phyloP scores from a whole-genome alignment of 495 filamentous ascomycete species.

The Elasticomyces elasticus region DNA sequence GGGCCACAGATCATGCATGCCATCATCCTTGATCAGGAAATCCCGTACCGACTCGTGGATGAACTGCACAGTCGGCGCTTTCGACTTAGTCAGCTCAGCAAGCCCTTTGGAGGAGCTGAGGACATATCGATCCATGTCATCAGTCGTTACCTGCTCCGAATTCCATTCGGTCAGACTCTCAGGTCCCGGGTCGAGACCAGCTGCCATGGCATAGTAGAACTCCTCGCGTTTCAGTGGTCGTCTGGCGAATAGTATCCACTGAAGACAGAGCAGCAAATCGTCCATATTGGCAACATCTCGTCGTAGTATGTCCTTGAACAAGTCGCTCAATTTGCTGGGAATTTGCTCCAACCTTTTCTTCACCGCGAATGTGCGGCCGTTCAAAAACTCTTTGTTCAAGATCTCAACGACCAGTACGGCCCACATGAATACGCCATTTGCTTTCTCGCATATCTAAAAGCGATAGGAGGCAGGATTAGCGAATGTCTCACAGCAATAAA shows the following conservation, averaged over 20 bases:
- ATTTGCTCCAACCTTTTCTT: neutral
- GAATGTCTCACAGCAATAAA: too few relatives aligned
- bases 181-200: constrained; percentile 20
- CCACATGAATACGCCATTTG: constrained; percentile 16
- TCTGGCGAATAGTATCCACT: constrained; percentile 19
- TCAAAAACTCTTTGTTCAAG: constrained; percentile 6
- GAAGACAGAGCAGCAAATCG: constrained; percentile 11
- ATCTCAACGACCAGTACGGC: constrained; percentile 11
- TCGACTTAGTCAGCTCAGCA: constrained; percentile 23
- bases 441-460: constrained; percentile 4
- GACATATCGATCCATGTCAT: constrained; percentile 25
- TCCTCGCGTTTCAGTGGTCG: constrained; percentile 24
- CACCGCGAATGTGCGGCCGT: constrained; percentile 6
- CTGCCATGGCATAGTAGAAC: constrained; percentile 34
- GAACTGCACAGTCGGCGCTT: constrained; percentile 28
- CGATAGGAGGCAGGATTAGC: too few relatives aligned
- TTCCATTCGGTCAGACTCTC: constrained; percentile 6
- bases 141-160: constrained; percentile 6
- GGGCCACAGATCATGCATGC: constrained; percentile 9
- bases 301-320: constrained; percentile 16
- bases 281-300: constrained; percentile 1
- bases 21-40: constrained; percentile 40
- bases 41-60: constrained; percentile 46
- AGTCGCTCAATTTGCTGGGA: constrained; percentile 7
- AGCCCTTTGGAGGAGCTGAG: constrained; percentile 31